Base-by-base conservation (phyloP, 2,329 filamentous ascomycete genomes). In the Myotisia sp. region DNA sequence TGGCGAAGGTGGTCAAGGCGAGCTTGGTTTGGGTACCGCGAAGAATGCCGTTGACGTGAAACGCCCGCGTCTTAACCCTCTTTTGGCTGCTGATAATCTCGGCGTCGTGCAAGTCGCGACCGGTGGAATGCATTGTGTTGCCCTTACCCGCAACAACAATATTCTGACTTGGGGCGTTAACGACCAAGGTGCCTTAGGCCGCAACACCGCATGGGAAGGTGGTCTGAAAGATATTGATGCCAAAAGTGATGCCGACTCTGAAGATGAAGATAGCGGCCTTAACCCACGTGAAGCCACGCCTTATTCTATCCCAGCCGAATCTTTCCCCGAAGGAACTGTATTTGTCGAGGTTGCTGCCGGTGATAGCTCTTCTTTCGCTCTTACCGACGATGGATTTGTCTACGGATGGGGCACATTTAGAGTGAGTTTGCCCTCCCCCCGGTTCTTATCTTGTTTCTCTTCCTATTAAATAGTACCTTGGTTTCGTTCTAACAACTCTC, bases 121-220 rank as follows among this genome's bases (percentile, higher is more conserved):
- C 40, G 83, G 83, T 40, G 82, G 81, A 37, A 87, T 92, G 81
- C 83, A 92, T 58, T 75, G 69, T 34, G 64, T 79, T 42, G 81
- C 77, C 3, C 61, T 90, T 34, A 87, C 83, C 32, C 70, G 76
- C 45, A 78, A 87, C 55, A 83, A 85, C 64, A 76, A 76, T 59
- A 79, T 92, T 45, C 62, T 84, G 35, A 85, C 80, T 18, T 92
- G 83, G 83, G 83, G 83, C 35, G 82, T 90, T 46, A 90, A 90
- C 52, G 83, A 92, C 50, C 76, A 85, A 50, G 79, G 79, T 42
- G 80, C 83, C 6, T 68, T 92, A 23, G 83, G 83, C 26, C 69
- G 83, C 50, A 71, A 81, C 50, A 86, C 79, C 3, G 61, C 60
- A 8, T 78, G 75, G 67, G 71, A 77, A 2, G 77, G 76, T 31